Percentiles rank a stretch among this genome's conserved stretches.
phyloP scores from a whole-genome alignment of 1,139 yeast species.

The Geotrichum macrosporum region DNA sequence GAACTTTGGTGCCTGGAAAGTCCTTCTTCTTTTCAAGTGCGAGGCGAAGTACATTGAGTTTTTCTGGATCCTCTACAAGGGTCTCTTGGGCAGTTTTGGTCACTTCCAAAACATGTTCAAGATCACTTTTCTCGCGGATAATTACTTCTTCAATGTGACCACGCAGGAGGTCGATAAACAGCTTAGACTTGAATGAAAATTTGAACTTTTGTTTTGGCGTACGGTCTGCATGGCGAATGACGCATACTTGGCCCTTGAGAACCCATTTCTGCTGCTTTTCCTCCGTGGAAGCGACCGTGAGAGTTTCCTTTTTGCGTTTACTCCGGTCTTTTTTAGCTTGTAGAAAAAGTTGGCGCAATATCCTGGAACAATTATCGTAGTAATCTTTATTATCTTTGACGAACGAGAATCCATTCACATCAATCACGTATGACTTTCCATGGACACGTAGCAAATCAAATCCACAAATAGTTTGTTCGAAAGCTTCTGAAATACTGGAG shows the following conservation, averaged over 20 bases:
- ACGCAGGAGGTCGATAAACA: constrained; percentile 78
- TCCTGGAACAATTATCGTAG: constrained; percentile 77
- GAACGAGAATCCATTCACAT: constrained; percentile 95
- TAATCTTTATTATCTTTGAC: constrained; percentile 87
- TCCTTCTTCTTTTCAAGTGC: constrained; percentile 84
- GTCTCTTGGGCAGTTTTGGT: constrained; percentile 76
- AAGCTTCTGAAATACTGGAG: constrained; percentile 60
- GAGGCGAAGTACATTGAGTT: constrained; percentile 65
- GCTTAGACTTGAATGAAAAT: constrained; percentile 83
- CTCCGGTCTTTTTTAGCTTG: constrained; percentile 55
- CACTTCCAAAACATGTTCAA: constrained; percentile 79
- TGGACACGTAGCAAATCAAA: constrained; percentile 86
- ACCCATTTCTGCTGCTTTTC: constrained; percentile 95
- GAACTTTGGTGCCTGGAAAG: constrained; percentile 94
- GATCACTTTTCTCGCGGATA: constrained; percentile 80
- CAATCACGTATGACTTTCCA: constrained; percentile 87
- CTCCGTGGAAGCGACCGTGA: constrained; percentile 40
- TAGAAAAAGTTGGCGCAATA: constrained; percentile 67
- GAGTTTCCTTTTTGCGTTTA: constrained; percentile 43
- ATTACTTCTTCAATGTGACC: constrained; percentile 96
- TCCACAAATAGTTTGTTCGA: constrained; percentile 93
- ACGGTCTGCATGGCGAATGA: constrained; percentile 94
- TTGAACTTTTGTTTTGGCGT: constrained; percentile 97
- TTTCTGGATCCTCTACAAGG: constrained; percentile 71
- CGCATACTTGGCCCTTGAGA: constrained; percentile 84